Evolutionary conservation across 2,329 filamentous ascomycete genomes (phyloP).

Genomic region (Fusarium poae): DNA sequence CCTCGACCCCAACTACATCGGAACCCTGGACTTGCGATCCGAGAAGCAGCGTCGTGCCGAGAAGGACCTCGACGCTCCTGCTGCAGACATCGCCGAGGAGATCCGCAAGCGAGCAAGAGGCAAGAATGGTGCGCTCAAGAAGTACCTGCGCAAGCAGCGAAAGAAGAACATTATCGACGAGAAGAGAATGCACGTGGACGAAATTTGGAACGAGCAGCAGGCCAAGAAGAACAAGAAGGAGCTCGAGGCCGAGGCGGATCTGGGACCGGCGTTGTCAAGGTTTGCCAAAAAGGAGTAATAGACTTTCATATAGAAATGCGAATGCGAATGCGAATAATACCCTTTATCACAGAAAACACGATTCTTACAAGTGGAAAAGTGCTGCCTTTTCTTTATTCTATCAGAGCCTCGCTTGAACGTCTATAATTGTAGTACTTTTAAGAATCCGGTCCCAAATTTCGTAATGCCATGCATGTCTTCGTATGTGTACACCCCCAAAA

Average conservation of each 20-base stretch:
- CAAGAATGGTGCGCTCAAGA: constrained; percentile 88
- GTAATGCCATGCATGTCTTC: constrained; percentile 14
- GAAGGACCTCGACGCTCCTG: constrained; percentile 78
- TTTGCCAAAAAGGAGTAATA: constrained; percentile 79
- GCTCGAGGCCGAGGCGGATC: constrained; percentile 75
- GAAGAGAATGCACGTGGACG: constrained; percentile 87
- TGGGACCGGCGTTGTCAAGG: constrained; percentile 87
- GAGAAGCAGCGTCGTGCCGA: constrained; percentile 82
- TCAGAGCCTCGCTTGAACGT: constrained; percentile 17
- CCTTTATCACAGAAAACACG: constrained; percentile 26
- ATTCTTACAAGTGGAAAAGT: constrained; percentile 5
- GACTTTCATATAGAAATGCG: constrained; percentile 35
- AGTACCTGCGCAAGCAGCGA: constrained; percentile 91
- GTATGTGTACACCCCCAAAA: constrained; percentile 10
- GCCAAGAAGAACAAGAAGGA: constrained; percentile 73
- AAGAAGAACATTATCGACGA: constrained; percentile 96
- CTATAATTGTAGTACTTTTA: constrained; percentile 36
- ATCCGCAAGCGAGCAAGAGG: constrained; percentile 84
- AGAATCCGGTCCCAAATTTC: constrained; percentile 23
- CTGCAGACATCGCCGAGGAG: constrained; percentile 69
- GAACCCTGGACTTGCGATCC: constrained; percentile 84
- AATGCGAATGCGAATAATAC: constrained; percentile 49
- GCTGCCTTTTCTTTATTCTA: constrained; percentile 16
- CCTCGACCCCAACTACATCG: constrained; percentile 91
- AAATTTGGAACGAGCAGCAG: constrained; percentile 80